These are phyloP conservation scores for Lignosus rhinocerotis DNA, from an alignment of 1,284 basidiomycete species.

Conservation along the genomic window DNA sequence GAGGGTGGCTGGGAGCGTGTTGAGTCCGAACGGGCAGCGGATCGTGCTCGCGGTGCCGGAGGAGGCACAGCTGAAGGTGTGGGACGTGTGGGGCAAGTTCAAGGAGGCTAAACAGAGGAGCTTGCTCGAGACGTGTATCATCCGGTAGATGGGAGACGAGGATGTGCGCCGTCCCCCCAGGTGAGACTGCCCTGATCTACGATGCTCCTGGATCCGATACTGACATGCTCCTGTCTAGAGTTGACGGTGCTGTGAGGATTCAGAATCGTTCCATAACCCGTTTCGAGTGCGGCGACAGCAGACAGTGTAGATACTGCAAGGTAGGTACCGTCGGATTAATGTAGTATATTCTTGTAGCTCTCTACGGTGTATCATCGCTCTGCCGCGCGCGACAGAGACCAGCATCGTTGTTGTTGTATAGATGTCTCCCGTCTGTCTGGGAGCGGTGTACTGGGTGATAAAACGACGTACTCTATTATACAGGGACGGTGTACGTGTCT, in stretches of 20 bases:
- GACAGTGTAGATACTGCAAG: constrained; percentile 1
- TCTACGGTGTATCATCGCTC: constrained; percentile 13
- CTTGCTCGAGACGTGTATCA: constrained; percentile 17
- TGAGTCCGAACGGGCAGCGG: constrained; percentile 49
- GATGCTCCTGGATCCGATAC: not conserved
- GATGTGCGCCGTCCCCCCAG: too few relatives aligned
- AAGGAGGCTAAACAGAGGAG: constrained; percentile 42
- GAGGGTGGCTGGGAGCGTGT: constrained; percentile 45
- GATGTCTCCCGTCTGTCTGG: not conserved
- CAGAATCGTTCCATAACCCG: not conserved
- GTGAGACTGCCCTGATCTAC: not conserved
- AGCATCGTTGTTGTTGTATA: constrained; percentile 3
- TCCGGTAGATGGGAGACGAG: constrained; percentile 12
- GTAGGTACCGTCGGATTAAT: constrained; percentile 16
- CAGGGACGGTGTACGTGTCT: not conserved
- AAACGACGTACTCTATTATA: not conserved
- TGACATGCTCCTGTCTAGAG: not conserved
- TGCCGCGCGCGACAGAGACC: not conserved
- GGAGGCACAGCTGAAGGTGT: constrained; percentile 51
- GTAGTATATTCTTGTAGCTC: constrained; percentile 15
- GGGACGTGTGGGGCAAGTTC: constrained; percentile 56
- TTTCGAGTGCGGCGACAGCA: not conserved
- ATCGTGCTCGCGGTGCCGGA: constrained; percentile 49
- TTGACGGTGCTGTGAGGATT: not conserved
- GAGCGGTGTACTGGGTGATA: not conserved